These are phyloP conservation scores for Prunus salicina DNA, from an alignment of 306 rosid genomes.

Conservation along the genomic window DNA sequence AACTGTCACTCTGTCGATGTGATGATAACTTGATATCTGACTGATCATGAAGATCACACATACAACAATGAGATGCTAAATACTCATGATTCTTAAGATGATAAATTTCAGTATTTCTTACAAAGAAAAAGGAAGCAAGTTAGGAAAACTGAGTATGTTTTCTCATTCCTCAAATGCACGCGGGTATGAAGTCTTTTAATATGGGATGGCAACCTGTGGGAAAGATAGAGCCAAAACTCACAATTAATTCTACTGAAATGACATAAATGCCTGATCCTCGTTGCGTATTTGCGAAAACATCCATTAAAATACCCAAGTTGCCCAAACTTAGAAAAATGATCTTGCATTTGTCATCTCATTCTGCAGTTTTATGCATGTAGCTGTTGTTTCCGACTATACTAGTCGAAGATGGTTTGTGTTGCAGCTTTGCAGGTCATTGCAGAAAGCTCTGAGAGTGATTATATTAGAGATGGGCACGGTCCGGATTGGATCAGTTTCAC, in stretches of 20 bases:
- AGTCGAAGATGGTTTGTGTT: background rate
- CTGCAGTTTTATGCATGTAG: background rate
- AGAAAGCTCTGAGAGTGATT: background rate
- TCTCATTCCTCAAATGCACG: conserved; percentile 20
- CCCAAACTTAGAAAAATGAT: background rate
- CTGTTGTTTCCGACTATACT: background rate
- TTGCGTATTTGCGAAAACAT: conserved; percentile 16
- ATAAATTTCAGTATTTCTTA: conserved; percentile 11
- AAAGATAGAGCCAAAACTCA: conserved; percentile 45
- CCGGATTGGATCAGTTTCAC: too few species aligned
- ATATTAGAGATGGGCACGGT: too few species aligned
- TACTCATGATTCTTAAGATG: conserved; percentile 42
- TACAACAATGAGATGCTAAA: conserved; percentile 41
- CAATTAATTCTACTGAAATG: conserved; percentile 39
- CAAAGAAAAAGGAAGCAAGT: conserved; percentile 20
- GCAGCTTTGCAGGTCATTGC: background rate
- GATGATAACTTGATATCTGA: conserved; percentile 47
- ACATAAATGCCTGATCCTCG: conserved; percentile 43
- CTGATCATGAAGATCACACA: conserved; percentile 44
- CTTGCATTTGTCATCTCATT: conserved; percentile 2
- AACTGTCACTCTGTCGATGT: conserved; percentile 32
- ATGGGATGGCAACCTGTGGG: conserved; percentile 36
- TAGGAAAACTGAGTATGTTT: conserved; percentile 24
- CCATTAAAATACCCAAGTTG: conserved; percentile 15
- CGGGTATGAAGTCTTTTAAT: conserved; percentile 31